phyloP scores from a whole-genome alignment of 306 rosid genomes.

The Arachis stenosperma region DNA sequence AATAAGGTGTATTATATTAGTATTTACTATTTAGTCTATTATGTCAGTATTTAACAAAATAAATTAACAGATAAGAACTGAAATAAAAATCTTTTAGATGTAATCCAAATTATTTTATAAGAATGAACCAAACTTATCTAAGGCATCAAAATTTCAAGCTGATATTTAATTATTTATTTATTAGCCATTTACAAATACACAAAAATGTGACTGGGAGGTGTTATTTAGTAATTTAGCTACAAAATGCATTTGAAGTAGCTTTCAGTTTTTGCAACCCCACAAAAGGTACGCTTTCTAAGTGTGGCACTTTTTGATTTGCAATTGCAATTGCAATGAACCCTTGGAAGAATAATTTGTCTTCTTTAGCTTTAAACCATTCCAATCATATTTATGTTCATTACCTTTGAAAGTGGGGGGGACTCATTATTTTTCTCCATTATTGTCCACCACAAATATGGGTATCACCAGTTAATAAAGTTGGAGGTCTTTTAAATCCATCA shows the following conservation, averaged over 20 bases:
- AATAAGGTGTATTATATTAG: too few species aligned
- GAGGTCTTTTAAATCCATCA: neutral
- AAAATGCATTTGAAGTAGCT: neutral
- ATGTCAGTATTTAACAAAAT: too few species aligned
- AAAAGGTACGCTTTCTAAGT: slow-evolving; percentile 9
- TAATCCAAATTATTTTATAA: too few species aligned
- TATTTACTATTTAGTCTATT: too few species aligned
- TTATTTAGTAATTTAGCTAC: neutral
- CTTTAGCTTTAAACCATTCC: slow-evolving; percentile 5
- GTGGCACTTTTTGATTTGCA: slow-evolving; percentile 27
- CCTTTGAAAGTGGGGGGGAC: slow-evolving; percentile 33
- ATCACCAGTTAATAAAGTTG: neutral
- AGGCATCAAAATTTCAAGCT: too few species aligned
- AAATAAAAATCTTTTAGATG: too few species aligned
- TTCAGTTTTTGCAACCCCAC: slow-evolving; percentile 28
- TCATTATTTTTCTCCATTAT: neutral
- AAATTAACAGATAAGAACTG: too few species aligned
- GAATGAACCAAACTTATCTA: too few species aligned
- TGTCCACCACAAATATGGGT: slow-evolving; percentile 2
- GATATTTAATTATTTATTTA: too few species aligned
- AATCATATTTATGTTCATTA: slow-evolving; percentile 27
- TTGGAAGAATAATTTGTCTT: slow-evolving; percentile 2
- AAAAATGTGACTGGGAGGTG: neutral
- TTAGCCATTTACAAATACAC: neutral
- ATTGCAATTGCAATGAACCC: neutral